These are phyloP conservation scores for Phialocephala subalpina DNA, from an alignment of 2,329 filamentous ascomycete species.

Conservation along the genomic window DNA sequence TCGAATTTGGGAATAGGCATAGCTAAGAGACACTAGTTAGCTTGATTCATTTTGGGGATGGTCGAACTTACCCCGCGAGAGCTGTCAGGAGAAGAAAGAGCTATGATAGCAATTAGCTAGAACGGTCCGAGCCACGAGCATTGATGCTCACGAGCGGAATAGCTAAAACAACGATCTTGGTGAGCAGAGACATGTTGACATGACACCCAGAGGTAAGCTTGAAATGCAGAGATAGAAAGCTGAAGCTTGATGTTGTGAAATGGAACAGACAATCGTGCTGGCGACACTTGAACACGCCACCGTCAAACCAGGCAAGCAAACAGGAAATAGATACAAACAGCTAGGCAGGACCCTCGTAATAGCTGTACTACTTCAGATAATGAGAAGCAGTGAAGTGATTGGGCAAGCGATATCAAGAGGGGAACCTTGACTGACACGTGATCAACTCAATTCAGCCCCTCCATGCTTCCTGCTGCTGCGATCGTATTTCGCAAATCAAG, in stretches of 20 bases:
- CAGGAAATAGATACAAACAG: not conserved
- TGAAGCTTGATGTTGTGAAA: not conserved
- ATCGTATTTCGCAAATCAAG: not conserved
- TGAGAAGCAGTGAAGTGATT: not conserved
- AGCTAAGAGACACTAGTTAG: slow-evolving; percentile 32
- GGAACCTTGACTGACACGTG: not conserved
- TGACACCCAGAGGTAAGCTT: not conserved
- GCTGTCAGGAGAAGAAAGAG: slow-evolving; percentile 37
- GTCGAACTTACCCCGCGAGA: slow-evolving; percentile 38
- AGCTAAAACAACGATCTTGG: slow-evolving; percentile 28
- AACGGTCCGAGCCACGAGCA: not conserved
- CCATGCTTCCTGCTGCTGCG: slow-evolving; percentile 3
- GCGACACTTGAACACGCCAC: slow-evolving; percentile 7
- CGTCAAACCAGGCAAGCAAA: not conserved
- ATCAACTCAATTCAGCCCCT: not conserved
- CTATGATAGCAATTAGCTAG: slow-evolving; percentile 31
- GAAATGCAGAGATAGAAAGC: not conserved
- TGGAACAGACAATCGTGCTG: not conserved
- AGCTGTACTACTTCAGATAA: not conserved
- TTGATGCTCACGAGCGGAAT: slow-evolving; percentile 36
- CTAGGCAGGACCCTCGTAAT: no score
- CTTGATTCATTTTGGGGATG: not conserved
- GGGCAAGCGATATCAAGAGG: not conserved
- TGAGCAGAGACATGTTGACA: slow-evolving; percentile 25
- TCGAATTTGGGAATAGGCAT: slow-evolving; percentile 41